These are phyloP conservation scores for Sonneratia caseolaris DNA, from an alignment of 345 rosid species.

Conservation along the genomic window DNA sequence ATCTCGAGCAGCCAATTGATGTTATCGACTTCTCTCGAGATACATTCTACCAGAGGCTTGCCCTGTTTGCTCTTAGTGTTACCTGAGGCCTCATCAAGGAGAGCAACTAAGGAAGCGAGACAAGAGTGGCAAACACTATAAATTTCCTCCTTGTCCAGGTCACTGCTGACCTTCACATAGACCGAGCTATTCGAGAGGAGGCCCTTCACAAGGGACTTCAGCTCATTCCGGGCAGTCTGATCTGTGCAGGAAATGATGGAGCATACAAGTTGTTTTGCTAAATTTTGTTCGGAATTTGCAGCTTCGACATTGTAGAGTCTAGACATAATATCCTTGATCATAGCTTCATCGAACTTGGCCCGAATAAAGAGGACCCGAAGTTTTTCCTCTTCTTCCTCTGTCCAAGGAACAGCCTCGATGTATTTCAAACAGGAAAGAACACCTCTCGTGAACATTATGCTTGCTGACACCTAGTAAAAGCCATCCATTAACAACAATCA, in stretches of 20 bases:
- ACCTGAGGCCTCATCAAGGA: slow-evolving; percentile 48
- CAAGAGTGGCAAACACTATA: slow-evolving; percentile 46
- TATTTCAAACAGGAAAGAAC: slow-evolving; percentile 63
- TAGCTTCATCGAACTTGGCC: slow-evolving; percentile 44
- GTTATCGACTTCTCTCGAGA: slow-evolving; percentile 77
- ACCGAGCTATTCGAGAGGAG: slow-evolving; percentile 79
- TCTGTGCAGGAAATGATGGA: slow-evolving; percentile 54
- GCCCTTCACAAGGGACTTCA: slow-evolving; percentile 68
- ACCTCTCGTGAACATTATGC: slow-evolving; percentile 60
- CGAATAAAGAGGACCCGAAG: slow-evolving; percentile 45
- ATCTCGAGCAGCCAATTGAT: slow-evolving; percentile 78
- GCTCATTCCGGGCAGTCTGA: slow-evolving; percentile 67
- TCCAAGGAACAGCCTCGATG: slow-evolving; percentile 93
- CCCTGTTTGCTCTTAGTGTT: slow-evolving; percentile 14
- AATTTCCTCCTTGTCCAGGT: slow-evolving; percentile 61
- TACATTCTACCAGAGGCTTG: slow-evolving; percentile 56
- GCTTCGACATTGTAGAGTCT: slow-evolving; percentile 40
- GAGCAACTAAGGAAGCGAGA: slow-evolving; percentile 33
- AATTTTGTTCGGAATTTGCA: slow-evolving; percentile 32
- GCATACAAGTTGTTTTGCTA: slow-evolving; percentile 60
- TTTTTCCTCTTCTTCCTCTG: slow-evolving; percentile 93
- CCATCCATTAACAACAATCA: not conserved
- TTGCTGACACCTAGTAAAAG: slow-evolving; percentile 51
- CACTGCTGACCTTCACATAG: slow-evolving; percentile 68
- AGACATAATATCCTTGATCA: slow-evolving; percentile 46